Evolutionary conservation across 371 early-diverging fungal genomes (phyloP).

Genomic region (Rhizopus delemar): DNA sequence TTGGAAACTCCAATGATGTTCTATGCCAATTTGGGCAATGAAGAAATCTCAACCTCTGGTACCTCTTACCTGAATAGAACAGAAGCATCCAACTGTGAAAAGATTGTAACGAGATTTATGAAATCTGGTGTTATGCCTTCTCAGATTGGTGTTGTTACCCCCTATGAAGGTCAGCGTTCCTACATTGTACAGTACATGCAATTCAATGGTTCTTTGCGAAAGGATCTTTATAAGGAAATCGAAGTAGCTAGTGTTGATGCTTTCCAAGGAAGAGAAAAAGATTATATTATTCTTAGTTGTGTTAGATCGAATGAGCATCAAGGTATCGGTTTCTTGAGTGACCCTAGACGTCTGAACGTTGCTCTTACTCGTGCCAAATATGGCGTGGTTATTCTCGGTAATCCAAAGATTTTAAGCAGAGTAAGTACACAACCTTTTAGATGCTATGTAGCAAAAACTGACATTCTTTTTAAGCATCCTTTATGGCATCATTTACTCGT

Average conservation of each 20-base stretch:
- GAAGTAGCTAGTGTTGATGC: constrained; percentile 99
- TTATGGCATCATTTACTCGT: constrained; percentile 96
- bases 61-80: constrained; percentile 96
- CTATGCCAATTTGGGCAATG: constrained; percentile 89
- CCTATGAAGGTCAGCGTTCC: constrained; percentile 98
- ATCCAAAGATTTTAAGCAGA: constrained; percentile 92
- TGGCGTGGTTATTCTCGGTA: constrained; percentile 94
- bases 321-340: constrained; percentile 98
- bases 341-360: constrained; percentile 97
- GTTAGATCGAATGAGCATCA: constrained; percentile 97
- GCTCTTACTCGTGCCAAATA: constrained; percentile 96
- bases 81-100: constrained; percentile 89
- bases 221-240: constrained; percentile 93
- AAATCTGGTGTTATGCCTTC: constrained; percentile 84
- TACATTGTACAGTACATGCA: constrained; percentile 95
- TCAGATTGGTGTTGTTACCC: constrained; percentile 99
- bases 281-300: constrained; percentile 97
- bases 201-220: constrained; percentile 83
- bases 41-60: constrained; percentile 95
- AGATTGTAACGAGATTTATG: constrained; percentile 92
- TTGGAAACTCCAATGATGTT: constrained; percentile 96
- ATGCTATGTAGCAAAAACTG: neutral
- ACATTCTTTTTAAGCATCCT: constrained; percentile 60
- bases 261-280: constrained; percentile 99
- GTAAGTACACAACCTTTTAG: constrained; percentile 23